These are phyloP conservation scores for Coprinopsis strossmayeri DNA, from an alignment of 768 basidiomycete species.

Conservation along the genomic window DNA sequence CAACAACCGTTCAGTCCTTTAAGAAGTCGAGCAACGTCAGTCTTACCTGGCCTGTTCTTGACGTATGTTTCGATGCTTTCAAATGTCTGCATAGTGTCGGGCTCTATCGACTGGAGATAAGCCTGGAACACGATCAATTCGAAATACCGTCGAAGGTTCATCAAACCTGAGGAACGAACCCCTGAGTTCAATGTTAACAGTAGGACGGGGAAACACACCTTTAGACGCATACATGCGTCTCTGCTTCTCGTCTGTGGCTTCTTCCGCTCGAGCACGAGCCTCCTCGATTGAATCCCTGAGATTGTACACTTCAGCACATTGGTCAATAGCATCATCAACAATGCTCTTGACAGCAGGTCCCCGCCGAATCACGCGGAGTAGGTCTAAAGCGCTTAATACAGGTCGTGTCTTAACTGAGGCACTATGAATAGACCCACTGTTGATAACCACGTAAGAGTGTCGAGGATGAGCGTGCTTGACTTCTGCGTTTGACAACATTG, in stretches of 20 bases:
- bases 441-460: constrained; percentile 1
- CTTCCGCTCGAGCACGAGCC: constrained; percentile 67
- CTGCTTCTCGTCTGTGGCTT: constrained; percentile 65
- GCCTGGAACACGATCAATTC: constrained; percentile 86
- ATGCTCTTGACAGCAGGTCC: constrained; percentile 80
- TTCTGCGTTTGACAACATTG: constrained; percentile 30
- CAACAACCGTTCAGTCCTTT: neutral
- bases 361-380: constrained; percentile 80
- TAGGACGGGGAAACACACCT: constrained; percentile 38
- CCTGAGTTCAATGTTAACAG: constrained; percentile 32
- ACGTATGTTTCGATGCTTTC: constrained; percentile 81
- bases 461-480: constrained; percentile 18
- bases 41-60: constrained; percentile 72
- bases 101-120: constrained; percentile 74
- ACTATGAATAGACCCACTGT: constrained; percentile 8
- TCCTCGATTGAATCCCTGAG: constrained; percentile 87
- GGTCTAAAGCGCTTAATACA: constrained; percentile 40
- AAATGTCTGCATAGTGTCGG: constrained; percentile 71
- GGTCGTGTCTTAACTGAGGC: neutral
- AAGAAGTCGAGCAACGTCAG: neutral
- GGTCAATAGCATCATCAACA: constrained; percentile 86
- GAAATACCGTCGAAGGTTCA: constrained; percentile 82
- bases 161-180: too few relatives aligned
- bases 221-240: constrained; percentile 62
- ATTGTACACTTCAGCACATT: constrained; percentile 77